Evolutionary conservation across 2,329 filamentous ascomycete species (phyloP).

Genomic region (Furcasterigmium sp.): DNA sequence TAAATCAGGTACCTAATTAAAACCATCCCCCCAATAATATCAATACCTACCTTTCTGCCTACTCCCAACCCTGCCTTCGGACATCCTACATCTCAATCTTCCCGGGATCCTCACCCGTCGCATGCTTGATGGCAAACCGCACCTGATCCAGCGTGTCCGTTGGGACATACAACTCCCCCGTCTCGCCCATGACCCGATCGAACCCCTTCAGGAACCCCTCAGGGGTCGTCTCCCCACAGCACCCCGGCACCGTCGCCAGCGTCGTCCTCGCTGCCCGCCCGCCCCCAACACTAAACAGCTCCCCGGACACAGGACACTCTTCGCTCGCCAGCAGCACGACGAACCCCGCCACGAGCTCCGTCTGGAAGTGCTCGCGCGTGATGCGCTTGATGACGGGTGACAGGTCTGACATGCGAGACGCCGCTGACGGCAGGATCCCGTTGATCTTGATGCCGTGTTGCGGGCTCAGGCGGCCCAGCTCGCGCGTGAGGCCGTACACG

Average conservation of each 20-base stretch:
- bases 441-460: background rate
- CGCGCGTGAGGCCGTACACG: background rate
- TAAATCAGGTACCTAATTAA: too few relatives aligned
- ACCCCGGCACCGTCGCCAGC: background rate
- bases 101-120: background rate
- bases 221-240: background rate
- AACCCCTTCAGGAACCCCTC: background rate
- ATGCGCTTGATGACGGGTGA: background rate
- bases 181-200: background rate
- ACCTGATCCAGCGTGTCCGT: background rate
- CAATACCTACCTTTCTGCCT: too few relatives aligned
- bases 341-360: background rate
- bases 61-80: too few relatives aligned
- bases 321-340: background rate
- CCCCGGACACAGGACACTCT: background rate
- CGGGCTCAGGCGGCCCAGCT: background rate
- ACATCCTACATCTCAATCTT: background rate
- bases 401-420: background rate
- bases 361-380: background rate
- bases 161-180: background rate
- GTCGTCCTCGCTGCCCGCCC: background rate
- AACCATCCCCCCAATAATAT: too few relatives aligned
- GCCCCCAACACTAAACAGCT: background rate
- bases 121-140: background rate
- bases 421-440: background rate